These are phyloP conservation scores for Mucor velutinosus DNA, from an alignment of 371 early-diverging fungal genomes.

Conservation along the genomic window DNA sequence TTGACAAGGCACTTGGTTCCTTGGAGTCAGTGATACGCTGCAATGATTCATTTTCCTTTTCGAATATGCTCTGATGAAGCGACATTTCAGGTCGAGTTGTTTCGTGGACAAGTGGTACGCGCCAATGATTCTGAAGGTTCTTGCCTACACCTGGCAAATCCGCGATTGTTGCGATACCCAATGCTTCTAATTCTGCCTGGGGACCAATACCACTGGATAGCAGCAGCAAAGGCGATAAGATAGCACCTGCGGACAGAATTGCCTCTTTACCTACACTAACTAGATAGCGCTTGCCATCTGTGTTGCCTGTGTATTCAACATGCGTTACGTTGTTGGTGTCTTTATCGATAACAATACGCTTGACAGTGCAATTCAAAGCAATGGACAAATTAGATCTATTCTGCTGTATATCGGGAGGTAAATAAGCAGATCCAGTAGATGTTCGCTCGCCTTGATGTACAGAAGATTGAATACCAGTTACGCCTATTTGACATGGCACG, in stretches of 20 bases:
- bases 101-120: conserved; percentile 22
- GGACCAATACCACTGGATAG: conserved; percentile 32
- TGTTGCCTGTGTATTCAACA: conserved; percentile 12
- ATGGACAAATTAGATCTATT: conserved; percentile 23
- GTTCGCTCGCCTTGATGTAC: conserved; percentile 22
- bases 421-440: conserved; percentile 19
- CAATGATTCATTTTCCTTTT: conserved; percentile 3
- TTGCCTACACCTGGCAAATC: conserved; percentile 43
- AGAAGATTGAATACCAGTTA: conserved; percentile 22
- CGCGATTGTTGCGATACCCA: conserved; percentile 19
- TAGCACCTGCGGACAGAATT: conserved; percentile 44
- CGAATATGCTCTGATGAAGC: conserved; percentile 16
- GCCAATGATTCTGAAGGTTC: conserved; percentile 44
- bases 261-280: conserved; percentile 31
- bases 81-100: conserved; percentile 20
- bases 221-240: conserved; percentile 32
- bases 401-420: not conserved
- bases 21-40: conserved; percentile 8
- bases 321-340: conserved; percentile 9
- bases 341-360: conserved; percentile 10
- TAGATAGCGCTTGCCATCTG: not conserved
- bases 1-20: conserved; percentile 23
- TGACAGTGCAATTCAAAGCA: conserved; percentile 24
- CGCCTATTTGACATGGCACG: conserved; percentile 22
- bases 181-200: conserved; percentile 17